phyloP scores from a whole-genome alignment of 257 asterid genomes.

The Cinchona pubescens region DNA sequence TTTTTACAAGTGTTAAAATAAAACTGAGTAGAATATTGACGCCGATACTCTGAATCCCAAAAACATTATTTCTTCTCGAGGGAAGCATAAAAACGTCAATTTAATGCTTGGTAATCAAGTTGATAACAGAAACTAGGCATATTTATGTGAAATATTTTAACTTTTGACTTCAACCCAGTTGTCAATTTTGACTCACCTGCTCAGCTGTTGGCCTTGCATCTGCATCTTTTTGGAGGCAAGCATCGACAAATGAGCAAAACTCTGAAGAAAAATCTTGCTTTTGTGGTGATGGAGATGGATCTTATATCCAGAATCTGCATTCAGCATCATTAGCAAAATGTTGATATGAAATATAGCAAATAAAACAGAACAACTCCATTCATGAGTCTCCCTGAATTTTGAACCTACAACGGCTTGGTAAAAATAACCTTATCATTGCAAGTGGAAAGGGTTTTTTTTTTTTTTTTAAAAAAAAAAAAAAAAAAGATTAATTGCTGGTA shows the following conservation, averaged over 20 bases:
- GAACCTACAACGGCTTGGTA: neutral
- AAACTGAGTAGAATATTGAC: neutral
- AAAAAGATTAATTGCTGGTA: neutral
- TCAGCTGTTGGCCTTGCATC: constrained; percentile 87
- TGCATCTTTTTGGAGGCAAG: constrained; percentile 85
- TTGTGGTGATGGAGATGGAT: constrained; percentile 90
- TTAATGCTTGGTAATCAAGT: no score
- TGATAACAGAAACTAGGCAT: neutral
- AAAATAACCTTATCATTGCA: neutral
- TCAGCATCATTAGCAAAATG: constrained; percentile 1
- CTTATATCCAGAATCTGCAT: constrained; percentile 84
- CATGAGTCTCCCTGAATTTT: neutral
- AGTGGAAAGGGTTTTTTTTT: neutral
- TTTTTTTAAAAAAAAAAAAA: no score
- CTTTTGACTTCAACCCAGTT: neutral
- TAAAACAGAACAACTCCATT: neutral
- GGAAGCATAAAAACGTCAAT: neutral
- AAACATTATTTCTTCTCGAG: neutral
- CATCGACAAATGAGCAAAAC: constrained; percentile 80
- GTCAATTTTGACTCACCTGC: constrained; percentile 59
- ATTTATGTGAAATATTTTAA: neutral
- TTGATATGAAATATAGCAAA: neutral
- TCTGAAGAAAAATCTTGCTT: constrained; percentile 67
- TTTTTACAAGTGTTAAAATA: neutral
- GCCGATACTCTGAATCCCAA: no score